These are phyloP conservation scores for Scedosporium boydii DNA, from an alignment of 2,329 filamentous ascomycete genomes.

Conservation along the genomic window DNA sequence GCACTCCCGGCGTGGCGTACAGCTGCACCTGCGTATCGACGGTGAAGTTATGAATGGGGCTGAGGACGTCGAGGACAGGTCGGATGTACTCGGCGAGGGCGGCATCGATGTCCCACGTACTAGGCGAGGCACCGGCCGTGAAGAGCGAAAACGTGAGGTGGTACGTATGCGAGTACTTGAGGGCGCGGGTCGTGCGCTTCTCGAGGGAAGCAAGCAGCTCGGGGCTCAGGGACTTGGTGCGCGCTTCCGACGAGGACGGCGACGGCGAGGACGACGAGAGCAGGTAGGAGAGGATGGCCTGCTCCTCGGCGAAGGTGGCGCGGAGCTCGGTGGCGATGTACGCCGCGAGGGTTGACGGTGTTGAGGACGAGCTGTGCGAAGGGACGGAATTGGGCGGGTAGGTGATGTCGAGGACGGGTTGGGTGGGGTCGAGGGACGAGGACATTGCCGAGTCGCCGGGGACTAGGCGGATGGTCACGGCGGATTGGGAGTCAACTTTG, in stretches of 20 bases:
- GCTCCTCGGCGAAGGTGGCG: slow-evolving; percentile 76
- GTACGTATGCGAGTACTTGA: slow-evolving; percentile 89
- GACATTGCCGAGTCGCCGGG: slow-evolving; percentile 48
- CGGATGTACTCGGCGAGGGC: slow-evolving; percentile 73
- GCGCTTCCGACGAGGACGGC: slow-evolving; percentile 23
- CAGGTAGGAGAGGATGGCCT: slow-evolving; percentile 71
- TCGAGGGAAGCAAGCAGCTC: slow-evolving; percentile 46
- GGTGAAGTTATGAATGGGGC: slow-evolving; percentile 85
- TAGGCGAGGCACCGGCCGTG: slow-evolving; percentile 66
- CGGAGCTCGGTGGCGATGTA: slow-evolving; percentile 74
- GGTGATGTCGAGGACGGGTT: slow-evolving; percentile 64
- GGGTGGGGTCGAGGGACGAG: slow-evolving; percentile 58
- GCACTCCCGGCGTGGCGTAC: slow-evolving; percentile 65
- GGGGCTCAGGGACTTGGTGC: slow-evolving; percentile 35
- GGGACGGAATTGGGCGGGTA: slow-evolving; percentile 64
- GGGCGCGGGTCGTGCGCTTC: slow-evolving; percentile 70
- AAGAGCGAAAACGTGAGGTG: slow-evolving; percentile 95
- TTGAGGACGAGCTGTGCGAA: slow-evolving; percentile 55
- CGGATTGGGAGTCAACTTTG: slow-evolving; percentile 39
- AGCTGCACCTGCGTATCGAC: slow-evolving; percentile 94
- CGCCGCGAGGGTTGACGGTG: slow-evolving; percentile 53
- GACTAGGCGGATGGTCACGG: slow-evolving; percentile 61
- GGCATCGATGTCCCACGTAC: slow-evolving; percentile 81
- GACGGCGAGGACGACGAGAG: slow-evolving; percentile 51
- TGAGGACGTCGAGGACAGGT: slow-evolving; percentile 70